Evolutionary conservation across 768 basidiomycete genomes (phyloP), one percentile per base, ranked within the genome.

Genomic region (Boletus eberwhitei): DNA sequence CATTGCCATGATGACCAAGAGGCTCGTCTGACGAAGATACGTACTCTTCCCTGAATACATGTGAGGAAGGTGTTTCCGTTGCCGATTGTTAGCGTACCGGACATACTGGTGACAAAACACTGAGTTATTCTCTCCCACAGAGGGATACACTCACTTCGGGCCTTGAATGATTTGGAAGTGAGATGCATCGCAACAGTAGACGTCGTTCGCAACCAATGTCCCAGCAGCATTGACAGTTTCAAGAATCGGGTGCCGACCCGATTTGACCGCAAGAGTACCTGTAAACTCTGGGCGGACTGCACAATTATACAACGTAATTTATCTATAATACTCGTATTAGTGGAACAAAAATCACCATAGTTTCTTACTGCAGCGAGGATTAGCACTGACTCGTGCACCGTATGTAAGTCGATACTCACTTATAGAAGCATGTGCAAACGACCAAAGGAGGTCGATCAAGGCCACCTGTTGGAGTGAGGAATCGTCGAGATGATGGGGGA

Each of bases 101-200:
- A 85, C 86, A 87, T 88, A 64, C 85, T 87, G 57, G 50, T 4
- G 8, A 45, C 13, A 34, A 59, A 42, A 16, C 9, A 44, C 2
- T 37, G 2, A 48, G 38, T 43, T 16, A 49, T 29, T 14, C 16
- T 44, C 17, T 38, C 9, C 24, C 6, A 22, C 42, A 17, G 24
- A 48, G 35, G 35, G 13, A 57, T 31, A 11, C 5, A 73, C 82
- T 64, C 62, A 91, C 90, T 93, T 93, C 3, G 92, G 92, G 0
- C 95, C 95, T 58, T 91, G 93, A 32, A 99, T 80, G 31, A 98
- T 81, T 70, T 98, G 94, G 66, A 99, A 98, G 2, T 81, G 81
- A 2, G 92, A 87, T 1, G 88, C 82, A 55, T 87, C 83, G 53
- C 86, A 89, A 62, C 90, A 90, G 63, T 90, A 99, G 1, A 90